Conservation (phyloP, 208 protist species). For the Crithidia sp. region DNA sequence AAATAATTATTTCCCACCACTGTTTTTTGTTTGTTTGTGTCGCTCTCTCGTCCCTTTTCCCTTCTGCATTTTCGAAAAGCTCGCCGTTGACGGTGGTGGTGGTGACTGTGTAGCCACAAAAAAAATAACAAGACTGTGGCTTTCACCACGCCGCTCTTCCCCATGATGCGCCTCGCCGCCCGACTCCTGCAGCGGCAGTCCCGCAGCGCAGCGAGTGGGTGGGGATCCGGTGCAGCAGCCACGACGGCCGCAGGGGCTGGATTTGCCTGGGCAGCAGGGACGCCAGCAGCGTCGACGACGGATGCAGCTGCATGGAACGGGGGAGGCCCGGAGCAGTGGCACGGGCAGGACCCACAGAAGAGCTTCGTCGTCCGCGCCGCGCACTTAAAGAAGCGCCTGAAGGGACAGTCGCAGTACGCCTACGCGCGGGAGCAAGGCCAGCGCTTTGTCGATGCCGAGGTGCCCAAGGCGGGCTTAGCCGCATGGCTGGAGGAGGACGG, state of each 20-base stretch:
- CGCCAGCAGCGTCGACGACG: background rate
- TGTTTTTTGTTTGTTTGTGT: background rate
- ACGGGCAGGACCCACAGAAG: conserved; percentile 19
- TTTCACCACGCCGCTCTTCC: background rate
- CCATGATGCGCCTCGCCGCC: background rate
- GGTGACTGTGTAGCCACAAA: no score
- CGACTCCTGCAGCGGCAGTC: conserved; percentile 13
- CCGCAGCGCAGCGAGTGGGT: background rate
- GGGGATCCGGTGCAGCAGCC: background rate
- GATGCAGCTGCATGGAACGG: background rate
- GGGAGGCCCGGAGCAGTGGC: background rate
- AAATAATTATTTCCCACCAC: no score
- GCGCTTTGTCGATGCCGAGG: conserved; percentile 81
- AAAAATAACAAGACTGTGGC: no score
- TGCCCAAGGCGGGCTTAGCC: conserved; percentile 59
- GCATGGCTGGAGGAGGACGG: conserved; percentile 75
- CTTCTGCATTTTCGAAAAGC: no score
- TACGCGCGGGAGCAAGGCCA: conserved; percentile 75
- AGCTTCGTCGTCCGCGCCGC: conserved; percentile 54
- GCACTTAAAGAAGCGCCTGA: conserved; percentile 64
- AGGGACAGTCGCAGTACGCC: conserved; percentile 61
- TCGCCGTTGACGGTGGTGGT: no score
- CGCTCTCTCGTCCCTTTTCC: no score
- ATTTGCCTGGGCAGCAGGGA: background rate
- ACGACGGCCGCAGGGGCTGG: background rate